These are phyloP conservation scores for Hygrophila difformis DNA, from an alignment of 257 asterid genomes.

Conservation along the genomic window DNA sequence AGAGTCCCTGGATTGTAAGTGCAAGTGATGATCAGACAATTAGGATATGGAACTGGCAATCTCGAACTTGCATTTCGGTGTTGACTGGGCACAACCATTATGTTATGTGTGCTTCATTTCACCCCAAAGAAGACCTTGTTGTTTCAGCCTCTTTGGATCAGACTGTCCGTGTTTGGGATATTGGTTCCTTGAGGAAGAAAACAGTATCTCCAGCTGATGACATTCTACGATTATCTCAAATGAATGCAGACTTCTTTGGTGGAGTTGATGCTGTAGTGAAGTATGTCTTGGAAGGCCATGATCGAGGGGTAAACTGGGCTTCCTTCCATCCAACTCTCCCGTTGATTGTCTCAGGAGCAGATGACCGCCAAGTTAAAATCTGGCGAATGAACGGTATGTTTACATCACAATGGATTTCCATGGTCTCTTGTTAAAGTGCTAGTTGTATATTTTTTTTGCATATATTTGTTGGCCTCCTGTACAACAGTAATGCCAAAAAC, in stretches of 20 bases:
- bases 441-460: too few relatives aligned
- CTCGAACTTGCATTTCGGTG: slow-evolving; percentile 91
- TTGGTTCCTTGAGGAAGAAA: slow-evolving; percentile 88
- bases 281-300: slow-evolving; percentile 97
- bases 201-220: slow-evolving; percentile 97
- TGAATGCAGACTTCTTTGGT: slow-evolving; percentile 94
- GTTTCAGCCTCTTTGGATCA: slow-evolving; percentile 99
- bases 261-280: slow-evolving; percentile 99
- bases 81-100: slow-evolving; percentile 97
- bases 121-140: slow-evolving; percentile 95
- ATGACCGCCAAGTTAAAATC: slow-evolving; percentile 95
- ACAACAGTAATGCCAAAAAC: too few relatives aligned
- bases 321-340: slow-evolving; percentile 98
- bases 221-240: slow-evolving; percentile 72
- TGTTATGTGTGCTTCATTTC: slow-evolving; percentile 97
- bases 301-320: slow-evolving; percentile 98
- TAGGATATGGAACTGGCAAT: slow-evolving; percentile 99
- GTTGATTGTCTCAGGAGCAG: slow-evolving; percentile 95
- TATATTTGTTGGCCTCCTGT: too few relatives aligned
- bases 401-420: background rate
- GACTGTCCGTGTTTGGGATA: slow-evolving; percentile 98
- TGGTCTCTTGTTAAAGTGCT: too few relatives aligned
- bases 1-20: slow-evolving; percentile 96
- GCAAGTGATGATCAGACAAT: slow-evolving; percentile 99
- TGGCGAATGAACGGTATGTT: slow-evolving; percentile 98